Conservation (phyloP, 208 protist genomes). For the Spironucleus salmonicida region DNA sequence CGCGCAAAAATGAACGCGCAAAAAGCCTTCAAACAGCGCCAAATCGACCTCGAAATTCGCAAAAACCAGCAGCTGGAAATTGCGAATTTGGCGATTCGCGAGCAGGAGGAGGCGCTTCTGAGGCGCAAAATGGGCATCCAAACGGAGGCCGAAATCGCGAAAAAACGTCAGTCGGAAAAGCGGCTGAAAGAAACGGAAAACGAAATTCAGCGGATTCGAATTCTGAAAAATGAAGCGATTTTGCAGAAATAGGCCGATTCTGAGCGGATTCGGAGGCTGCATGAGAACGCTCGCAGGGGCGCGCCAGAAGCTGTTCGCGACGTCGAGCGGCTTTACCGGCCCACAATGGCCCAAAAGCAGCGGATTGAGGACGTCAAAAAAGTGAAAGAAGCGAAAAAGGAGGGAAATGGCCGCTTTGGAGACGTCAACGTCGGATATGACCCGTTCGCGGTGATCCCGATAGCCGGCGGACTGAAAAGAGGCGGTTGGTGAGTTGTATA, state of each 20-base stretch:
- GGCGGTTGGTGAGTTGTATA: too few species aligned
- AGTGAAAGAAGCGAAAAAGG: too few species aligned
- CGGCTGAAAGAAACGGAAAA: background rate
- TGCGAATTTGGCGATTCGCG: background rate
- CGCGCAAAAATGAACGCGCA: background rate
- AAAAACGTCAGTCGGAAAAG: background rate
- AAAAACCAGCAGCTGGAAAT: background rate
- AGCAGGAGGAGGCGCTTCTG: background rate
- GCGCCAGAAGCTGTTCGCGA: too few species aligned
- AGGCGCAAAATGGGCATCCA: background rate
- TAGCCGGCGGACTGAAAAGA: background rate
- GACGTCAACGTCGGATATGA: background rate
- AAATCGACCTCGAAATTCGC: background rate
- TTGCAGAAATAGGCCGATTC: too few species aligned
- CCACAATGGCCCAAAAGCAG: too few species aligned
- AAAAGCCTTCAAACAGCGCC: background rate
- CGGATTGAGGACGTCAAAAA: too few species aligned
- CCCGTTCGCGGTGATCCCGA: background rate
- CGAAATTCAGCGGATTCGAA: too few species aligned
- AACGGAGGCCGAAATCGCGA: background rate
- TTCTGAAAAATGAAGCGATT: too few species aligned
- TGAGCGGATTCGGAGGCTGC: too few species aligned
- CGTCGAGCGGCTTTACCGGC: too few species aligned
- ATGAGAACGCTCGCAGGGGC: too few species aligned
- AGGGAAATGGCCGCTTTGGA: too few species aligned